Base-by-base conservation (phyloP, 345 rosid genomes). In the Hypericum perforatum region DNA sequence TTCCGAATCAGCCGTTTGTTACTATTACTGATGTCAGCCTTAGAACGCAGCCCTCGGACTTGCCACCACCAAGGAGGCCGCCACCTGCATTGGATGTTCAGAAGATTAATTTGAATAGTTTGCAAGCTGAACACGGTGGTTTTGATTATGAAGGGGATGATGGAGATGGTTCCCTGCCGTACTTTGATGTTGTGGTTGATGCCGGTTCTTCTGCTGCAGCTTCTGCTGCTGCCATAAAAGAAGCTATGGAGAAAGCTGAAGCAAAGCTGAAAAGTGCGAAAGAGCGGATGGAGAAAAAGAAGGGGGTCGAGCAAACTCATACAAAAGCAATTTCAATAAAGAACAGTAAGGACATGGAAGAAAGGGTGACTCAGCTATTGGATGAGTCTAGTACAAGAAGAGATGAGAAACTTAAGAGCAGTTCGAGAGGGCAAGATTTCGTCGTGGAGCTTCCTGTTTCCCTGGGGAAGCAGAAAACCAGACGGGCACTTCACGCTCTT, bases 181-280 rank as follows among this genome's bases (percentile, higher is more conserved):
- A 69, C 72, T 85, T 81, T 74, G 98, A 92, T 67, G 95, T 88
- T n/a, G 96, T 85, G 79, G 80, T 81, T 50, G 98, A 88, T 81
- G 79, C 79, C 10, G 76, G 75, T 63, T 88, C 95, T 43, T 86
- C 94, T 60, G 94, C 95, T 46, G 74, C 73, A 14, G 82, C 58
- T 58, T 80, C 86, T 49, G 75, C 91, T 59, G 86, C 92, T 60
- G 79, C 87, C 39, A 74, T 78, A 70, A 77, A 76, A 66, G 94
- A 92, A 57, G 95, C 83, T 12, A 78, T 87, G 88, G 74, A 72
- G 43, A 76, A 83, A 55, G 96, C 95, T 62, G 86, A 76, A 74
- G 90, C 83, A 52, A 80, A 69, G 58, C 60, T 85, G n/a, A 83
- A 76, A 62, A 67, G 71, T 68, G 83, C 94, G 7, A 88, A 80